Percentiles rank a stretch among this genome's conserved stretches.
Conservation (phyloP, 1,284 basidiomycete species). For the Pholiota adiposa region DNA sequence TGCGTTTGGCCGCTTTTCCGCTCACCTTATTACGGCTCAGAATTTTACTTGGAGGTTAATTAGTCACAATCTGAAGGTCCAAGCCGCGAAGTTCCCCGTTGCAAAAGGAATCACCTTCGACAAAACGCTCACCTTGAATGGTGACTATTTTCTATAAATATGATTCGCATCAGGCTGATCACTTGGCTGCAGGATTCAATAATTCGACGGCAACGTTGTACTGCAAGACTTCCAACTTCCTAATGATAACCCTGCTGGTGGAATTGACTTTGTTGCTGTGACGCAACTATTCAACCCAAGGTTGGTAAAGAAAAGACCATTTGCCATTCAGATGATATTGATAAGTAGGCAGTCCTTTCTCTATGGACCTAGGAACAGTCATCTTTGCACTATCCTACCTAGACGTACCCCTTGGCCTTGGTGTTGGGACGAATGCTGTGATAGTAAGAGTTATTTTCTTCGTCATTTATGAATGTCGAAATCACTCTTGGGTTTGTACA, state of each 20-base stretch:
- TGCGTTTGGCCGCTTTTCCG: constrained; percentile 61
- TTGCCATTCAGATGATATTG: too few species aligned
- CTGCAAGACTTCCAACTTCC: constrained; percentile 73
- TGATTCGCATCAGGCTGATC: neutral
- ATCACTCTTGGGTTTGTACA: constrained; percentile 47
- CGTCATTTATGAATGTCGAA: too few species aligned
- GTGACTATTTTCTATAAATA: constrained; percentile 28
- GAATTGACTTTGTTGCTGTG: constrained; percentile 66
- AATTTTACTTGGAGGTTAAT: constrained; percentile 75
- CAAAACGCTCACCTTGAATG: constrained; percentile 59
- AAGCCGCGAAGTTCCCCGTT: constrained; percentile 70
- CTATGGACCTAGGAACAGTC: constrained; percentile 54
- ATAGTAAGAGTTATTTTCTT: too few species aligned
- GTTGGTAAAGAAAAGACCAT: constrained; percentile 28
- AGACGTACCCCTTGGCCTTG: constrained; percentile 13
- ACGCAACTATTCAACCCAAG: constrained; percentile 69
- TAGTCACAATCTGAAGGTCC: constrained; percentile 61
- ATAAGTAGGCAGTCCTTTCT: constrained; percentile 61
- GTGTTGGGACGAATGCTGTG: constrained; percentile 27
- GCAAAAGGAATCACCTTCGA: constrained; percentile 65
- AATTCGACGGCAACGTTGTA: constrained; percentile 63
- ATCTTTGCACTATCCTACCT: too few species aligned
- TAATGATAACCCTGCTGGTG: constrained; percentile 68
- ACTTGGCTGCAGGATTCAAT: constrained; percentile 54
- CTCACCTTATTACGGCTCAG: constrained; percentile 63